Percentiles rank a stretch among this genome's conserved stretches.
Evolutionary conservation across 352 stramenopile species (phyloP).

Genomic region (Phytophthora nicotianae): DNA sequence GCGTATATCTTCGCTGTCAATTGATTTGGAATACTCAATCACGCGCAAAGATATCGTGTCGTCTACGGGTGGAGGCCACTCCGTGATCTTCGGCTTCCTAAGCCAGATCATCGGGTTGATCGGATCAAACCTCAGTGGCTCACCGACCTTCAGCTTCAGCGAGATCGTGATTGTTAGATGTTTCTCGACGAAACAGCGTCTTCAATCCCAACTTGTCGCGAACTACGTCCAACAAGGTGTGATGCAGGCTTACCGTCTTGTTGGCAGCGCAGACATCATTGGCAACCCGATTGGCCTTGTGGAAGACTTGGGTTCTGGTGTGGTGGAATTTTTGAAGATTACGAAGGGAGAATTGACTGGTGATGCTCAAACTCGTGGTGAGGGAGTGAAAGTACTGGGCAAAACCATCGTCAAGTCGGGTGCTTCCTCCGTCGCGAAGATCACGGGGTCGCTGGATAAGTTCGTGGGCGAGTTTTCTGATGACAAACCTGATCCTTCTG

Average conservation of each 20-base stretch:
- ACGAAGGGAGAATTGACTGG: conserved; percentile 87
- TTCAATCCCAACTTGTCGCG: conserved; percentile 81
- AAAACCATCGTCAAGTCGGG: conserved; percentile 86
- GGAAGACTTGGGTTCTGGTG: conserved; percentile 84
- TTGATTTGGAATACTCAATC: conserved; percentile 87
- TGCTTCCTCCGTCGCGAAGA: conserved; percentile 78
- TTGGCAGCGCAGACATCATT: conserved; percentile 88
- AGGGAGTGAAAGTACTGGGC: conserved; percentile 86
- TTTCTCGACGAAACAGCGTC: conserved; percentile 80
- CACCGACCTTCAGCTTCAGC: conserved; percentile 83
- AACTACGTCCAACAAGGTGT: conserved; percentile 87
- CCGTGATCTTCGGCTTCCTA: conserved; percentile 78
- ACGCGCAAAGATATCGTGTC: conserved; percentile 85
- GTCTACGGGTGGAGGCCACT: conserved; percentile 63
- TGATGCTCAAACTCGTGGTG: conserved; percentile 79
- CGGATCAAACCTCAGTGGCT: conserved; percentile 85
- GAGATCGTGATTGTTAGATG: conserved; percentile 86
- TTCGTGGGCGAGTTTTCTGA: conserved; percentile 85
- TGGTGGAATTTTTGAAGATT: conserved; percentile 89
- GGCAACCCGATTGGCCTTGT: conserved; percentile 88
- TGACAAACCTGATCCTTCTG: conserved; percentile 32
- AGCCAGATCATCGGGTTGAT: conserved; percentile 84
- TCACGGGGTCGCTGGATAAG: conserved; percentile 85
- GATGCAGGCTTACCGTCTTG: conserved; percentile 82
- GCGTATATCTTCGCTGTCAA: conserved; percentile 67